phyloP scores from a whole-genome alignment of 176 grass and related monocot genomes.

The Eleusine indica region DNA sequence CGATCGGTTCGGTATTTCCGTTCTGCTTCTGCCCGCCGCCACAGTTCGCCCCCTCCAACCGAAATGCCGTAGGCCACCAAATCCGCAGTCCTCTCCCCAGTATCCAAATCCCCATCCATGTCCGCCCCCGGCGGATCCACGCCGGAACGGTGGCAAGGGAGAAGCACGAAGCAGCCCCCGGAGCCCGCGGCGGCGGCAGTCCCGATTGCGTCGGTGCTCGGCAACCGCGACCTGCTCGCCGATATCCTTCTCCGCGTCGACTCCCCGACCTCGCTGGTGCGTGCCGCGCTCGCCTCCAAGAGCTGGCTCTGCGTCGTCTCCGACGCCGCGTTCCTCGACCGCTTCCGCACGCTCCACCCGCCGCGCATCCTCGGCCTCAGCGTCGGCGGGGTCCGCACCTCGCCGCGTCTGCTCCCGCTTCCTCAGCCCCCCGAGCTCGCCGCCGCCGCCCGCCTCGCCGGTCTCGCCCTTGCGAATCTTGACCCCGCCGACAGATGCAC shows the following conservation, averaged over 20 bases:
- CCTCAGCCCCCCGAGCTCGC: slow-evolving; percentile 5
- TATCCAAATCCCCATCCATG: not conserved
- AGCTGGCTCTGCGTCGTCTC: slow-evolving; percentile 4
- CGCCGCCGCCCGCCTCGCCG: not conserved
- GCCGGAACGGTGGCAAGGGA: not conserved
- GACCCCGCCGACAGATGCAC: not conserved
- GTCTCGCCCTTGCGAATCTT: not conserved
- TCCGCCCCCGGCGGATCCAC: not conserved
- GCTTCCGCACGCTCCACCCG: not conserved
- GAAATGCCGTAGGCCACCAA: too few relatives aligned
- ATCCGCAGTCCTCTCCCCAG: not conserved
- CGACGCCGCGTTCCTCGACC: not conserved
- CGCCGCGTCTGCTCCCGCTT: not conserved
- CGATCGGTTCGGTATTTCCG: too few relatives aligned
- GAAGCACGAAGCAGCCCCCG: not conserved
- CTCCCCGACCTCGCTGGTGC: not conserved
- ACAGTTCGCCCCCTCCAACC: too few relatives aligned
- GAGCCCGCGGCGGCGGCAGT: not conserved
- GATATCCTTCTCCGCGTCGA: not conserved
- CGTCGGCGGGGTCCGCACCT: not conserved
- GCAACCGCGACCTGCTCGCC: slow-evolving; percentile 9
- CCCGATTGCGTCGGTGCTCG: not conserved
- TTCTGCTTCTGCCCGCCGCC: too few relatives aligned
- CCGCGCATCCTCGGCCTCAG: slow-evolving; percentile 15
- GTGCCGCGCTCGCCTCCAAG: not conserved